Conservation (phyloP, 23 red algal species). For the Cyanidium caldarium region DNA sequence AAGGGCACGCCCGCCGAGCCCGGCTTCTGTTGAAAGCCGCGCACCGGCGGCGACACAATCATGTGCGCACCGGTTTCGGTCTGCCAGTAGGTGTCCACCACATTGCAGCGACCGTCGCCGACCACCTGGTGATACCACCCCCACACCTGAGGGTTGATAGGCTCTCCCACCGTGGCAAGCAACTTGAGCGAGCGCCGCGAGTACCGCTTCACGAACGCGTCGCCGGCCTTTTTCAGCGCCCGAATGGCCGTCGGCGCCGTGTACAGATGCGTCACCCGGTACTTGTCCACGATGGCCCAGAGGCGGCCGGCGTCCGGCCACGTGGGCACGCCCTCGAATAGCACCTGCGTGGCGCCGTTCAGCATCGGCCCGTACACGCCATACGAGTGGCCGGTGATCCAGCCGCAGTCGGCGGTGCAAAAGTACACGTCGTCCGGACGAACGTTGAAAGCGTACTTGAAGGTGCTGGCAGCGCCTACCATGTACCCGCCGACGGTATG, state of each 20-base stretch:
- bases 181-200: conserved; percentile 39
- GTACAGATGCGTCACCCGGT: conserved; percentile 69
- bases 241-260: conserved; percentile 94
- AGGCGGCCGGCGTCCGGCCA: conserved; percentile 62
- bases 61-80: conserved; percentile 90
- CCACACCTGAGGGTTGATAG: conserved; percentile 97
- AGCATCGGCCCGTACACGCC: conserved; percentile 88
- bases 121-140: conserved; percentile 87
- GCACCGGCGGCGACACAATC: conserved; percentile 60
- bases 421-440: conserved; percentile 82
- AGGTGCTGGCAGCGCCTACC: conserved; percentile 63
- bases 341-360: conserved; percentile 83
- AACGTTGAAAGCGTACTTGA: conserved; percentile 94
- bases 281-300: conserved; percentile 79
- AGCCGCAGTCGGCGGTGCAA: conserved; percentile 94
- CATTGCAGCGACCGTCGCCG: conserved; percentile 40
- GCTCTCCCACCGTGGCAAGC: conserved; percentile 89
- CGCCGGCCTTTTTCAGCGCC: conserved; percentile 52
- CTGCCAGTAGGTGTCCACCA: conserved; percentile 99
- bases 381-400: conserved; percentile 98
- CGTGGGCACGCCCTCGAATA: conserved; percentile 86
- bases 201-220: conserved; percentile 39
- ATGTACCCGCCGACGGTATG: conserved; percentile 87
- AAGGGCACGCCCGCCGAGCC: conserved; percentile 79
- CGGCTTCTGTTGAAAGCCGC: conserved; percentile 52